Percentiles rank a stretch among this genome's conserved stretches.
Evolutionary conservation across 2,329 filamentous ascomycete genomes (phyloP).

Genomic region (Monilinia fructigena): DNA sequence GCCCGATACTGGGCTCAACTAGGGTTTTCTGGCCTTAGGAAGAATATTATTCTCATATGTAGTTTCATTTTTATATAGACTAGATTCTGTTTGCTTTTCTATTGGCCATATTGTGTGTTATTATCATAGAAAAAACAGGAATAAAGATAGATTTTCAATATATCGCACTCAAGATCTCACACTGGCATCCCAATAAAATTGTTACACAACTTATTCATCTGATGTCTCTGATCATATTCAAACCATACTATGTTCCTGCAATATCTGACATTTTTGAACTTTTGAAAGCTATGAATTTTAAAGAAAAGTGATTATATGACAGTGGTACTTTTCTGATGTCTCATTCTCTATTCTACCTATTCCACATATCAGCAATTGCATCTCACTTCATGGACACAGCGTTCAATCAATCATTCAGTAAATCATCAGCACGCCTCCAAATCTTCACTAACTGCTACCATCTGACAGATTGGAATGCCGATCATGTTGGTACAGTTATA

Average conservation of each 20-base stretch:
- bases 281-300: neutral
- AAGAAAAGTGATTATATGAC: neutral
- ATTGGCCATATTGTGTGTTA: neutral
- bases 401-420: too few relatives aligned
- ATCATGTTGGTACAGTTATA: too few relatives aligned
- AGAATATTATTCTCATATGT: neutral
- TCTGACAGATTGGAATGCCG: too few relatives aligned
- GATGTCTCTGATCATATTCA: neutral
- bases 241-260: neutral
- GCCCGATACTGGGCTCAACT: neutral
- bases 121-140: neutral
- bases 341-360: neutral
- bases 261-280: neutral
- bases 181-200: neutral
- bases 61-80: neutral
- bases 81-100: neutral
- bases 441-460: too few relatives aligned
- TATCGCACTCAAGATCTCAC: accelerated
- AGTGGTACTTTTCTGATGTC: neutral
- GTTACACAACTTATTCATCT: neutral
- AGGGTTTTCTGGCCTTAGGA: neutral
- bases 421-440: too few relatives aligned
- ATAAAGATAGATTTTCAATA: neutral
- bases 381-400: neutral
- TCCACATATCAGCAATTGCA: neutral